Percentiles rank a stretch among this genome's conserved stretches.
These are phyloP conservation scores for Hondaea fermentalgiana DNA, from an alignment of 108 stramenopile genomes.

Conservation along the genomic window DNA sequence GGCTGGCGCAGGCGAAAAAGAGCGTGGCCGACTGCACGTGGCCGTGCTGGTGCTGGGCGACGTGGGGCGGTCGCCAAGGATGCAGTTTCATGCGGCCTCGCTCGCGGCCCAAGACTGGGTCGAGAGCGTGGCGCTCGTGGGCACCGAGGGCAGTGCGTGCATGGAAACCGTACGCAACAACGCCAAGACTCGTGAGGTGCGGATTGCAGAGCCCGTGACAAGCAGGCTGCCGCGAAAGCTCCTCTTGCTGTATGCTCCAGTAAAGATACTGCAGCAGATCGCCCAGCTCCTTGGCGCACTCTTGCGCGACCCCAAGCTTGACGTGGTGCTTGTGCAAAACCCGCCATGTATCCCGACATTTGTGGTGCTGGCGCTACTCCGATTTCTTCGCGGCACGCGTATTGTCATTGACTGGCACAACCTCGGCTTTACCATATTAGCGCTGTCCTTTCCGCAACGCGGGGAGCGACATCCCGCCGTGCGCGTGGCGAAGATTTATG, in stretches of 20 bases:
- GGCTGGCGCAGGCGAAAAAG: no score
- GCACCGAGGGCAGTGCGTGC: conserved; percentile 39
- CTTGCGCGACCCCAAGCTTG: not conserved
- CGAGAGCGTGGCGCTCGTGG: conserved; percentile 34
- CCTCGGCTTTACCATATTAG: conserved; percentile 86
- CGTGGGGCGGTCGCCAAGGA: conserved; percentile 85
- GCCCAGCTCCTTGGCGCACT: conserved; percentile 57
- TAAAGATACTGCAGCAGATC: conserved; percentile 30
- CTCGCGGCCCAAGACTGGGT: conserved; percentile 47
- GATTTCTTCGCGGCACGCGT: conserved; percentile 43
- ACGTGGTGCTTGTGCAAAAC: conserved; percentile 80
- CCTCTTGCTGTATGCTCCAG: conserved; percentile 18
- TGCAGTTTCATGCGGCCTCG: conserved; percentile 95
- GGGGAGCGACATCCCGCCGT: conserved; percentile 26
- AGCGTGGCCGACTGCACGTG: not conserved
- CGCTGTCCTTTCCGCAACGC: not conserved
- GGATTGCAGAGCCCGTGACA: not conserved
- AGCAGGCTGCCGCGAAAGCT: not conserved
- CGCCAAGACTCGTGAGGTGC: conserved; percentile 7
- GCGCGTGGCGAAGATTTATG: conserved; percentile 32
- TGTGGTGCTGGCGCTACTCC: conserved; percentile 40
- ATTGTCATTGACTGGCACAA: conserved; percentile 96
- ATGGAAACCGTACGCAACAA: conserved; percentile 26
- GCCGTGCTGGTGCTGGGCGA: conserved; percentile 53
- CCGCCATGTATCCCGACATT: conserved; percentile 88